Base-by-base conservation (phyloP, 2,329 filamentous ascomycete species). In the Colletotrichum sp. region DNA sequence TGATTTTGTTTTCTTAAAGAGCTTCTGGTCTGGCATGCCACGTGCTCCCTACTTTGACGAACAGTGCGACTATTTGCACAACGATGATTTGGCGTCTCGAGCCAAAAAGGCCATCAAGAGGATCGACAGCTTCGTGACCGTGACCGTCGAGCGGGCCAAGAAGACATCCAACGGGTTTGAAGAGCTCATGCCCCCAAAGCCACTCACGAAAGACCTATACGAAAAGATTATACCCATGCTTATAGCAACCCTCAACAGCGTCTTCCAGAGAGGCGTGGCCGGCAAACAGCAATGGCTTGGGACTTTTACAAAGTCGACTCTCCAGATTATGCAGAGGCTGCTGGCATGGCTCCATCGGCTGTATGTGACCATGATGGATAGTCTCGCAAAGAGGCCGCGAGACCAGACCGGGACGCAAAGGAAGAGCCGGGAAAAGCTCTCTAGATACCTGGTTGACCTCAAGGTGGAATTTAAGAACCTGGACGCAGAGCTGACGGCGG, bases 321-420 rank as follows among this genome's bases (percentile, higher is more conserved):
- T 76, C 52, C 75, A 76, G 21, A 76, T 76, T 24, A 76, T 76
- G 75, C 21, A 66, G 24, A 49, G 75, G 39, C 12, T 76, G 15
- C 21, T 71, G 10, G 66, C 60, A 18, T 76, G 75, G 75, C 24
- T 59, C 13, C 21, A 71, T 18, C 34, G 24, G 52, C 16, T 71
- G n/a, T 66, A 74, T 9, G 49, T 18, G 16, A 39, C 32, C 8
- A 76, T 76, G 75, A 62, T 57, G n/a, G 32, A 49, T n/a, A 34
- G 26, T 18, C 39, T 66, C 2, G 28, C 36, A 12, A 62, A 32
- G 21, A 73, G 65, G 66, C 24, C 44, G 63, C 62, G 64, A 30
- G 64, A 65, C 32, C 70, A 73, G 34, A 13, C 24, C 2, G 36
- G 59, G 1, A 36, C 52, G 18, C 57, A 36, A 8, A 60, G 8